Base-by-base conservation (phyloP, 345 rosid species). In the Populus simonii region DNA sequence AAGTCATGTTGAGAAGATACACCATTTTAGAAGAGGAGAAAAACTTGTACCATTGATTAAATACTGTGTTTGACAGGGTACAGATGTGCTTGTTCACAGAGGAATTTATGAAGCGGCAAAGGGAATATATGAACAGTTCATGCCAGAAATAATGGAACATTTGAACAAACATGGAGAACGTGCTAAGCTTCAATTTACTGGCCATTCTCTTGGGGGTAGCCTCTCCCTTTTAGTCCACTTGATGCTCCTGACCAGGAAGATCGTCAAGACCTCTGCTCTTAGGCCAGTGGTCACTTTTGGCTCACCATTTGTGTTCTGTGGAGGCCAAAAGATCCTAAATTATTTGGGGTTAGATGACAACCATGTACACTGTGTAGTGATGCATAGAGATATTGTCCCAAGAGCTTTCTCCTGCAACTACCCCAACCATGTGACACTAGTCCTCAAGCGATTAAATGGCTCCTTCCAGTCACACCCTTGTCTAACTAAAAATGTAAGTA, bases 51-150 rank as follows among this genome's bases (percentile, higher is more conserved):
- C 36, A 35, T 77, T 63, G 66, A 41, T 4, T 35, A 36, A 38
- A 6, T 66, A 41, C 33, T 45, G 68, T 62, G n/a, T 62, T 20
- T 76, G 66, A 63, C 85, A 95, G 99, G 92, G 78, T 15, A 92
- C 92, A 7, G 92, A 90, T 67, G 94, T 87, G 72, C 84, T 92
- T 75, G 98, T 93, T 77, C 99, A 93, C 74, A 90, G 98, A 86
- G 98, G 99, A 84, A 93, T 94, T 78, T 90, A 95, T 59, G 97
- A 93, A 85, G 99, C 93, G 29, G 98, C 99, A 55, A 95, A 93
- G 83, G 98, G 98, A 71, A 88, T 93, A 76, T 93, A 89, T 72
- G 83, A 89, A 43, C 98, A 88, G 71, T 93, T 92, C 87, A 74
- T 92, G 86, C 96, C 96, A 16, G 92, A 87, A 81, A 91, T 93